A percentile compares a stretch with the other conserved stretches of the same genome.
Conservation (phyloP, 768 basidiomycete genomes). For the Pleurotus giganteus region DNA sequence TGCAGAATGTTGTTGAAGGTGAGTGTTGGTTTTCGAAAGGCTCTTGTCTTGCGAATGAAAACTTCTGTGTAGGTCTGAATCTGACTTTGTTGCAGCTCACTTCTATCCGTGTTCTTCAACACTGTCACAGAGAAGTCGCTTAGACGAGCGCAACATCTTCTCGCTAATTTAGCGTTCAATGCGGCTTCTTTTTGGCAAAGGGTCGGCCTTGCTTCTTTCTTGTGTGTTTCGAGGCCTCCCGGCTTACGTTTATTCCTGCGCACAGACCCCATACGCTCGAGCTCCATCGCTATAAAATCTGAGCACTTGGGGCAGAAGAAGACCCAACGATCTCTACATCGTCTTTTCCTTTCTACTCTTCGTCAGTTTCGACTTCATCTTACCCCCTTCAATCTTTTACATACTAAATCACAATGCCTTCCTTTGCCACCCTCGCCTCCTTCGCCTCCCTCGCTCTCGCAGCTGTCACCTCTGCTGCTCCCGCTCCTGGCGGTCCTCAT, state of each 20-base stretch:
- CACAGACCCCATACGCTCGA: background rate
- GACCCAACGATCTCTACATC: slow-evolving; percentile 8
- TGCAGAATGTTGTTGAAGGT: no score
- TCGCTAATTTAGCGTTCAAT: background rate
- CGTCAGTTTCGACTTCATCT: slow-evolving; percentile 4
- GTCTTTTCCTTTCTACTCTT: slow-evolving; percentile 3
- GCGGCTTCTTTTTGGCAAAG: background rate
- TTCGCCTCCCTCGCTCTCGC: slow-evolving; percentile 21
- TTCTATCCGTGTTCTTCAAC: background rate
- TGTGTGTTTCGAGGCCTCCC: background rate
- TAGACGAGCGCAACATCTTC: no score
- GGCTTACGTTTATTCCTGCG: no score
- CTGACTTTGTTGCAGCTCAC: background rate
- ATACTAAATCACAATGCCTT: slow-evolving; percentile 19
- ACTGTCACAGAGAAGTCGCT: slow-evolving; percentile 1
- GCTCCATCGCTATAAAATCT: background rate
- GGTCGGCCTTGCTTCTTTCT: slow-evolving; percentile 3
- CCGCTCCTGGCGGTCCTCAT: slow-evolving; percentile 2
- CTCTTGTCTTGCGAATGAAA: no score
- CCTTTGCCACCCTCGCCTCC: slow-evolving; percentile 20
- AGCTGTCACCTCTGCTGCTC: slow-evolving; percentile 15
- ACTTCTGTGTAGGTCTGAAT: no score
- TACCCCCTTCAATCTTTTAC: slow-evolving; percentile 17
- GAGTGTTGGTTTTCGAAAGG: no score
- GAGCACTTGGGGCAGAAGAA: background rate